Percentiles rank a stretch among this genome's conserved stretches.
Conservation (phyloP, 352 stramenopile species). For the Thraustochytrium sp. region DNA sequence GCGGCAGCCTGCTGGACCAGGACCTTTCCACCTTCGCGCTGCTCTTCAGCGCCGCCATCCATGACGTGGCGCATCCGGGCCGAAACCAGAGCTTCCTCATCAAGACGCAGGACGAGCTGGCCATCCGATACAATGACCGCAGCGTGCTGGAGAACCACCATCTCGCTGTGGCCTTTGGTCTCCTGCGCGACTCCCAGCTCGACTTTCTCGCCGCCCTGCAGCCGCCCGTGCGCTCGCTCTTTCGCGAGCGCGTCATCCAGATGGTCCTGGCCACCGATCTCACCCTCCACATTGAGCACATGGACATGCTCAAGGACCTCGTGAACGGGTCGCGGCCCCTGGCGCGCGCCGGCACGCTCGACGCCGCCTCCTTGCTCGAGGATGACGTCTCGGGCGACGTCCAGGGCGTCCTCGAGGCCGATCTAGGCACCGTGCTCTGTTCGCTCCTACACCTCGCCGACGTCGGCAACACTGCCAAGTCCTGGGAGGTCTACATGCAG, state of each 20-base stretch:
- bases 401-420: neutral
- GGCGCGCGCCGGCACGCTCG: neutral
- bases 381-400: neutral
- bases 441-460: constrained; percentile 82
- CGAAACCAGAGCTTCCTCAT: constrained; percentile 84
- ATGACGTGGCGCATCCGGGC: constrained; percentile 80
- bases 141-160: constrained; percentile 78
- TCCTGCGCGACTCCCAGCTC: constrained; percentile 67
- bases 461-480: constrained; percentile 86
- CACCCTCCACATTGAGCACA: constrained; percentile 77
- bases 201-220: constrained; percentile 74
- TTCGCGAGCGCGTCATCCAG: constrained; percentile 50
- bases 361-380: neutral
- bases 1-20: constrained; percentile 65
- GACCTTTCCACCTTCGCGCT: constrained; percentile 59
- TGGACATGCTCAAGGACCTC: constrained; percentile 74
- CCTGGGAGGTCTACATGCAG: constrained; percentile 73
- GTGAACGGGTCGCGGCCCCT: constrained; percentile 59
- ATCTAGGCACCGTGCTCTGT: constrained; percentile 70
- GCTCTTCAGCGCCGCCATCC: constrained; percentile 69
- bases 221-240: constrained; percentile 59
- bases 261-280: constrained; percentile 82
- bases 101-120: constrained; percentile 60
- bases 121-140: constrained; percentile 77
- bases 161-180: constrained; percentile 72